Evolutionary conservation across 2,329 filamentous ascomycete genomes (phyloP), one percentile per base, ranked within the genome.

Genomic region (Cercospora sojina): DNA sequence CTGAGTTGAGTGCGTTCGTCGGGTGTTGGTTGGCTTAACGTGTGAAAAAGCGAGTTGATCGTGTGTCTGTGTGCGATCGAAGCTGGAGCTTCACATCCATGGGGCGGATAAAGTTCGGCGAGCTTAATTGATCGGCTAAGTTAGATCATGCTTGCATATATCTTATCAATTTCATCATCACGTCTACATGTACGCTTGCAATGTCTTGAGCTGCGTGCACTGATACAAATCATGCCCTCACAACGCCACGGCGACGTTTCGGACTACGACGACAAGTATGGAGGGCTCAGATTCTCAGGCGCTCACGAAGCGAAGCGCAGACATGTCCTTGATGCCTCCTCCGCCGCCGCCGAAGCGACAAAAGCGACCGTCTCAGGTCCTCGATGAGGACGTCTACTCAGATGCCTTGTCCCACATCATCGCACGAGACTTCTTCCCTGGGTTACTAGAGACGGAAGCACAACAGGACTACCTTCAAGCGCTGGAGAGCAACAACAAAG

Each of bases 301-400:
- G 67, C 84, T 95, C 66, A 82, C 88, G 64, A 93, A 92, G 80
- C 84, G 88, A 69, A 83, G 84, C 64, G 78, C 79, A 47, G 89
- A 92, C 66, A 85, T 82, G 27, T 88, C 91, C 64, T 82, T 96
- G 62, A 98, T 97, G 93, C 90, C 92, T 12, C 93, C 93, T 10
- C 93, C 94, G 5, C 92, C 93, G 3, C 85, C 88, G 0, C 83
- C 89, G 49, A 98, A 97, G 79, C 90, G 92, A 66, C 96, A 97
- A 75, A 97, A 97, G 80, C 87, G 95, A 61, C 95, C 95, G 0
- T 88, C 90, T 69, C 91, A 90, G 69, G 88, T 97, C 29, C 86
- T 99, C 29, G 92, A 97, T 78, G 95, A 99, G 83, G 94, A 99
- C 72, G 88, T 90, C 62, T 99, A 99, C 79, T 95, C 92, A 2